Base-by-base conservation (phyloP, 148 eudicot species). In the Rhododendron simsii region DNA sequence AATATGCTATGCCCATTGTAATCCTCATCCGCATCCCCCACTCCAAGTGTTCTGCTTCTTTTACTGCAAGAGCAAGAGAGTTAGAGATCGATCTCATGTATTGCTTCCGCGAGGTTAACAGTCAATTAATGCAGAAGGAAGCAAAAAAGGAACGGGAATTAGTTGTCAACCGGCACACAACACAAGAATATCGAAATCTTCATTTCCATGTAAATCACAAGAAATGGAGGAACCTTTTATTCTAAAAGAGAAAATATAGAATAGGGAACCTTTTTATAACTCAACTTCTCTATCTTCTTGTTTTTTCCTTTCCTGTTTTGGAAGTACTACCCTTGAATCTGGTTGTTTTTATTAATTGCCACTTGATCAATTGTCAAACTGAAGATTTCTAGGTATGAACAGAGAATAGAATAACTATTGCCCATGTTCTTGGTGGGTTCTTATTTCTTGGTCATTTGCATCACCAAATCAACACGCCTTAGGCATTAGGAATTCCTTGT, bases 31-130 rank as follows among this genome's bases (percentile, higher is more conserved):
- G 89, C 93, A 89, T 93, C 3, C 82, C 88, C 98, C 98, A 95
- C 82, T 95, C 95, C 82, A 97, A 90, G 93, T 94, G 99, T 81
- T 97, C 99, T 7, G 98, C 94, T 93, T 95, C 99, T 93, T 87
- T 86, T 73, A 94, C 99, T 97, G 95, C 86, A 85, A 84, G 71
- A 83, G 48, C 47, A 81, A 3, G 33, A 71, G 37, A 51, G 28
- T 4, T 82, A 76, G 82, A 76, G 76, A 71, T 71, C 8, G 50
- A 65, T 78, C n/a, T 41, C 13, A 14, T 45, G 35, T 21, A 33
- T 61, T 37, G 28, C 51, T 61, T 82, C 53, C 12, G 2, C 0
- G 10, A 33, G 23, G 75, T 59, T 14, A 39, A 82, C 12, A 37
- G 18, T 15, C 21, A 35, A 37, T 37, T 37, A 37, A 63, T 4